Evolutionary conservation across 768 basidiomycete species (phyloP).

Genomic region (Russula sp.): DNA sequence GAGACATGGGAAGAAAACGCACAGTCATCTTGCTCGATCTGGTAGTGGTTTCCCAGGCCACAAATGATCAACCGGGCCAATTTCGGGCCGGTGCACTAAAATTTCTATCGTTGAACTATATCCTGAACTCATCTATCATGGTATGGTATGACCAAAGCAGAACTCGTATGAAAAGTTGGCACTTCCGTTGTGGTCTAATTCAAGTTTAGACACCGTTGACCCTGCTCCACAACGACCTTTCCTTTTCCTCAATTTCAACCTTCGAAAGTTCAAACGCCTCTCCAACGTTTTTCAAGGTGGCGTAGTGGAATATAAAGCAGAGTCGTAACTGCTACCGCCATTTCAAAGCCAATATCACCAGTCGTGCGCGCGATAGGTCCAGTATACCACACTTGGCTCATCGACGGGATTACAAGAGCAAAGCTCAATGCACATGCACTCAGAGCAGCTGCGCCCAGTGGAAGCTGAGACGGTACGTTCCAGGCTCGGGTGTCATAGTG

Average conservation of each 20-base stretch:
- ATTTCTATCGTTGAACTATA: too few relatives aligned
- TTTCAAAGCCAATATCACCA: slow-evolving; percentile 71
- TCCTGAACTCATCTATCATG: too few relatives aligned
- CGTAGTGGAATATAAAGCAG: slow-evolving; percentile 56
- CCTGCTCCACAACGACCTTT: neutral
- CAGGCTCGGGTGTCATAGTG: slow-evolving; percentile 53
- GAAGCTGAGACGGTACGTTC: slow-evolving; percentile 53
- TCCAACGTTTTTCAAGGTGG: slow-evolving; percentile 33
- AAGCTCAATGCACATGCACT: slow-evolving; percentile 50
- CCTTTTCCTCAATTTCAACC: neutral
- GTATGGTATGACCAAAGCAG: neutral
- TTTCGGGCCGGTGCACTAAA: too few relatives aligned
- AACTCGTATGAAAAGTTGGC: neutral
- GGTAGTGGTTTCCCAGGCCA: neutral
- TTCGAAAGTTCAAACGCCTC: slow-evolving; percentile 2
- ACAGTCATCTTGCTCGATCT: neutral
- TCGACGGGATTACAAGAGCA: slow-evolving; percentile 58
- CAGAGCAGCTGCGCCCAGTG: slow-evolving; percentile 61
- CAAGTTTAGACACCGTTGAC: neutral
- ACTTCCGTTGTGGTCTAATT: neutral
- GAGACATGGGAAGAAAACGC: neutral
- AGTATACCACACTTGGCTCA: slow-evolving; percentile 67
- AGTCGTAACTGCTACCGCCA: slow-evolving; percentile 50
- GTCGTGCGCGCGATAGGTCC: slow-evolving; percentile 63
- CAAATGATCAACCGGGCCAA: too few relatives aligned